Evolutionary conservation across 306 rosid species (phyloP).

Genomic region (Sophora flavescens): DNA sequence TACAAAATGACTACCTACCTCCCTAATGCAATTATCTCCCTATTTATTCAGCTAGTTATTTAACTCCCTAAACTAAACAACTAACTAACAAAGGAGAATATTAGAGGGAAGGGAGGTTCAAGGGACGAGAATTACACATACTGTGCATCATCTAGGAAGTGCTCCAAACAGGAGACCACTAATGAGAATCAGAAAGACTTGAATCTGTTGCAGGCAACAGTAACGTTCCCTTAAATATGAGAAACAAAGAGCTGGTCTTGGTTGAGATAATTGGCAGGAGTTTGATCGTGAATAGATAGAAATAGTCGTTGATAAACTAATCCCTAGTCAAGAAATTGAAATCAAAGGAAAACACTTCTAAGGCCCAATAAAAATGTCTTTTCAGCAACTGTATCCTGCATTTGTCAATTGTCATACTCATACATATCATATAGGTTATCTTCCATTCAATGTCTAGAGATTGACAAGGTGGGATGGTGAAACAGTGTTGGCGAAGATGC

Average conservation of each 20-base stretch:
- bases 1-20: too few relatives aligned
- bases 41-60: too few relatives aligned
- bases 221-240: background rate
- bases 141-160: background rate
- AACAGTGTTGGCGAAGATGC: background rate
- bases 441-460: background rate
- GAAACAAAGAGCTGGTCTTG: background rate
- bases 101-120: background rate
- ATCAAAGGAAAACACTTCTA: background rate
- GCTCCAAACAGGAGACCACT: constrained; percentile 1
- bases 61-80: too few relatives aligned
- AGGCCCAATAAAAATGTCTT: background rate
- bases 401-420: constrained; percentile 10
- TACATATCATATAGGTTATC: background rate
- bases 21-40: too few relatives aligned
- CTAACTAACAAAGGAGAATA: background rate
- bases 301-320: background rate
- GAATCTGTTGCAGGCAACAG: background rate
- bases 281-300: constrained; percentile 11
- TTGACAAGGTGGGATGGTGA: background rate
- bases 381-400: background rate
- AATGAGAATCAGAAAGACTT: constrained; percentile 1
- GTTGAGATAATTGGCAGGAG: background rate
- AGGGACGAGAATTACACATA: background rate
- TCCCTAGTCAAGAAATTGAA: background rate